Conservation (phyloP, 192 early-diverging fungal species). For the Spizellomyces punctatus region DNA sequence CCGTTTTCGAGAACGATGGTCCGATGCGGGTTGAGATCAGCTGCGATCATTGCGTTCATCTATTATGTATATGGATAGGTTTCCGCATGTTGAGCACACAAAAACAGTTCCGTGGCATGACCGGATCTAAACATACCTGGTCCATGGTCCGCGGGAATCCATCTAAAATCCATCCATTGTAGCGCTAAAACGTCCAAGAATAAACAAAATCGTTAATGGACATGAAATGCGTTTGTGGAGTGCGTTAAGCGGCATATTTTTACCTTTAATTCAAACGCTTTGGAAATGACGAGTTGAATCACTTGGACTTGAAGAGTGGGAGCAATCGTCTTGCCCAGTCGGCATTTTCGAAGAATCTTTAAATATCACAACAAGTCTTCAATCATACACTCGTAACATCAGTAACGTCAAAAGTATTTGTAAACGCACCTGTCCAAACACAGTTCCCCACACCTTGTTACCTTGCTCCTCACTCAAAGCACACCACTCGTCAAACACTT, state of each 20-base stretch:
- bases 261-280: not conserved
- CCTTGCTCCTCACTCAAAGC: not conserved
- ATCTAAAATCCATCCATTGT: conserved; percentile 55
- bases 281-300: not conserved
- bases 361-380: no score
- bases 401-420: no score
- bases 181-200: conserved; percentile 1
- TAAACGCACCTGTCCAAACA: not conserved
- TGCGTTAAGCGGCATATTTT: not conserved
- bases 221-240: not conserved
- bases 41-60: conserved; percentile 33
- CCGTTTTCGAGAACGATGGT: conserved; percentile 43
- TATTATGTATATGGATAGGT: no score
- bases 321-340: no score
- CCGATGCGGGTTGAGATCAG: conserved; percentile 40
- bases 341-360: no score
- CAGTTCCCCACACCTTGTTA: not conserved
- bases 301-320: no score
- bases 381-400: no score
- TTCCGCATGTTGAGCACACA: no score
- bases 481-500: conserved; percentile 43
- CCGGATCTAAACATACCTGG: conserved; percentile 23
- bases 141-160: conserved; percentile 55
- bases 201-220: not conserved
- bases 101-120: no score